These are phyloP conservation scores for Hibiscus syriacus DNA, from an alignment of 345 rosid genomes.

Conservation along the genomic window DNA sequence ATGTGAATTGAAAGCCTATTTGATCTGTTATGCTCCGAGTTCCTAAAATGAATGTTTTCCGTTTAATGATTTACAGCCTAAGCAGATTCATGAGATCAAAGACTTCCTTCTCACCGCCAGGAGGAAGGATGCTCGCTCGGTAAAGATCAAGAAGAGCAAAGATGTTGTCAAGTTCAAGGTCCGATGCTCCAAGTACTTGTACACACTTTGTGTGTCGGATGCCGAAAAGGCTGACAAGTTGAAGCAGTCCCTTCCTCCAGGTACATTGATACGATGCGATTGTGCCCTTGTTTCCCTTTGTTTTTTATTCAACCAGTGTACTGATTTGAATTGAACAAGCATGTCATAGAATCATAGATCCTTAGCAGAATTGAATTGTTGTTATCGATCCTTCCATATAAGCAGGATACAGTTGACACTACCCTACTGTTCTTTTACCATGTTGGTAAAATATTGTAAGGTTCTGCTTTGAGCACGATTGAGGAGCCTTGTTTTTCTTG, in stretches of 20 bases:
- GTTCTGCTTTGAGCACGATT: background rate
- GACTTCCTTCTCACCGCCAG: constrained; percentile 95
- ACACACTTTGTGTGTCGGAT: constrained; percentile 84
- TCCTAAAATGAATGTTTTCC: background rate
- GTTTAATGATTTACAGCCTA: constrained; percentile 44
- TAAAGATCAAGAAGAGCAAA: constrained; percentile 82
- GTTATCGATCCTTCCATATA: background rate
- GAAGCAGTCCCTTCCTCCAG: constrained; percentile 98
- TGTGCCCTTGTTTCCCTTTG: background rate
- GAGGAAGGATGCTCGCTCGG: constrained; percentile 89
- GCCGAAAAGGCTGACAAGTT: constrained; percentile 88
- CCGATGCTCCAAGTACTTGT: constrained; percentile 84
- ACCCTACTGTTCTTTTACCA: too few species aligned
- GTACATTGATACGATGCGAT: constrained; percentile 18
- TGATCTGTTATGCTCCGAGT: background rate
- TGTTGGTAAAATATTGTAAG: too few species aligned
- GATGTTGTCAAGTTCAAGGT: constrained; percentile 92
- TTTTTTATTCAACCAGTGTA: background rate
- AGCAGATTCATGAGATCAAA: constrained; percentile 91
- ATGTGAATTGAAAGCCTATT: background rate
- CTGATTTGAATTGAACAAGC: background rate
- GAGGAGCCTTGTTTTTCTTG: background rate
- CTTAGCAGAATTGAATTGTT: too few species aligned
- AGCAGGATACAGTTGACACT: background rate
- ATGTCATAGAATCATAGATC: background rate